Percentiles rank a stretch among this genome's conserved stretches.
phyloP scores from a whole-genome alignment of 2,329 filamentous ascomycete species.

The Paracoccidioides brasiliensis region DNA sequence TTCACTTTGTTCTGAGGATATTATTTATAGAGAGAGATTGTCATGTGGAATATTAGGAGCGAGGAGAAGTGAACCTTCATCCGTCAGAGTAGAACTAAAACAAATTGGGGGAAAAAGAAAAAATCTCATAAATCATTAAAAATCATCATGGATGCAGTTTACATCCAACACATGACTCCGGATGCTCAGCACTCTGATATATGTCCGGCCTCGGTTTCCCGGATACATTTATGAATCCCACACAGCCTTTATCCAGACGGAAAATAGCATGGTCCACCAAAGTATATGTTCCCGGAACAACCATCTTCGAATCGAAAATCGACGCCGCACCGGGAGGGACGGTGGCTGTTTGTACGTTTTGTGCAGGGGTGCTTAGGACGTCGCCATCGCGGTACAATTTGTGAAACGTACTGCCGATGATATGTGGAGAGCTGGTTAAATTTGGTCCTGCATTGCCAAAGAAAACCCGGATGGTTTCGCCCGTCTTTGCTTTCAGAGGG shows the following conservation, averaged over 20 bases:
- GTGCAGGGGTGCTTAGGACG: slow-evolving; percentile 19
- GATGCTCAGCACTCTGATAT: slow-evolving; percentile 16
- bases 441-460: slow-evolving; percentile 26
- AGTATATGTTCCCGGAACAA: slow-evolving; percentile 23
- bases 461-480: slow-evolving; percentile 23
- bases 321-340: slow-evolving; percentile 19
- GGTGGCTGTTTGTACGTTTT: slow-evolving; percentile 16
- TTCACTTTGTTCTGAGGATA: no score
- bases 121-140: neutral
- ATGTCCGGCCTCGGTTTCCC: slow-evolving; percentile 18
- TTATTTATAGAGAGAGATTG: no score
- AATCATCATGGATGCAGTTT: slow-evolving; percentile 18
- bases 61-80: no score
- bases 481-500: slow-evolving; percentile 19
- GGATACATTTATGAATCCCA: slow-evolving; percentile 25
- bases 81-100: neutral
- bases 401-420: slow-evolving; percentile 20
- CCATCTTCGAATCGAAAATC: slow-evolving; percentile 22
- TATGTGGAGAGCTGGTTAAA: slow-evolving; percentile 22
- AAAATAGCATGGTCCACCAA: slow-evolving; percentile 25
- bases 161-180: slow-evolving; percentile 21
- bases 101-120: neutral
- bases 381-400: slow-evolving; percentile 22
- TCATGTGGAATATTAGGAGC: no score
- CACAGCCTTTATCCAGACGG: slow-evolving; percentile 23